Percentiles rank a stretch among this genome's conserved stretches.
These are phyloP conservation scores for Cadophora luteo-olivacea DNA, from an alignment of 2,329 filamentous ascomycete species.

Conservation along the genomic window DNA sequence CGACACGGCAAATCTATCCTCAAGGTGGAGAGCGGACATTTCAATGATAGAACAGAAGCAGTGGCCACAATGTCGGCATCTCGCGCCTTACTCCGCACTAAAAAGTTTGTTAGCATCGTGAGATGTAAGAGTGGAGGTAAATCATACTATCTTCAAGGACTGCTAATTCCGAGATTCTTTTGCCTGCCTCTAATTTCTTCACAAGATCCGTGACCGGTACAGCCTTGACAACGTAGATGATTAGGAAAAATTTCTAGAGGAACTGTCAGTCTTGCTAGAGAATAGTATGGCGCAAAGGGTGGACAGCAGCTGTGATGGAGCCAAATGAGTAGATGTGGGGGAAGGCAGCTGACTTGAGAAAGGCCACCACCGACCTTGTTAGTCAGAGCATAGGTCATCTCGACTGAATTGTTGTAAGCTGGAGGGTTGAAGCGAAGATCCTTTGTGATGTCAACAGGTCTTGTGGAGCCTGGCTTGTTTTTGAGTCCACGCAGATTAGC, in stretches of 20 bases:
- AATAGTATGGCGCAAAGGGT: constrained; percentile 31
- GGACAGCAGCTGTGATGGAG: constrained; percentile 24
- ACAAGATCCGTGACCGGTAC: constrained; percentile 76
- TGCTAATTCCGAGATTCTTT: constrained; percentile 78
- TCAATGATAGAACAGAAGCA: constrained; percentile 86
- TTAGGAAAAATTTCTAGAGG: constrained; percentile 72
- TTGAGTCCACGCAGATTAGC: constrained; percentile 94
- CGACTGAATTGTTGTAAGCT: constrained; percentile 73
- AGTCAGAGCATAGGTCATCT: constrained; percentile 92
- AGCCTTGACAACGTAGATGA: constrained; percentile 77
- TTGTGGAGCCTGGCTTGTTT: constrained; percentile 93
- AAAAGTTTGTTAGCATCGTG: constrained; percentile 28
- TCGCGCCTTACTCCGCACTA: constrained; percentile 80
- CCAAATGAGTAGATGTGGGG: constrained; percentile 24
- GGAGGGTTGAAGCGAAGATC: constrained; percentile 71
- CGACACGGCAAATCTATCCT: constrained; percentile 82
- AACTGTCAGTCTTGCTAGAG: constrained; percentile 30
- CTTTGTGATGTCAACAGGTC: constrained; percentile 88
- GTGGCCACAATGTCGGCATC: constrained; percentile 91
- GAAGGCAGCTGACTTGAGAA: constrained; percentile 38
- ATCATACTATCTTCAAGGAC: constrained; percentile 83
- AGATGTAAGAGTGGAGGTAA: not conserved
- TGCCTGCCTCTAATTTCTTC: constrained; percentile 66
- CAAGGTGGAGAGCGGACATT: constrained; percentile 89
- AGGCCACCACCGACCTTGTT: constrained; percentile 68